These are phyloP conservation scores for Aurantiochytrium sp. DNA, from an alignment of 108 stramenopile genomes.

Conservation along the genomic window DNA sequence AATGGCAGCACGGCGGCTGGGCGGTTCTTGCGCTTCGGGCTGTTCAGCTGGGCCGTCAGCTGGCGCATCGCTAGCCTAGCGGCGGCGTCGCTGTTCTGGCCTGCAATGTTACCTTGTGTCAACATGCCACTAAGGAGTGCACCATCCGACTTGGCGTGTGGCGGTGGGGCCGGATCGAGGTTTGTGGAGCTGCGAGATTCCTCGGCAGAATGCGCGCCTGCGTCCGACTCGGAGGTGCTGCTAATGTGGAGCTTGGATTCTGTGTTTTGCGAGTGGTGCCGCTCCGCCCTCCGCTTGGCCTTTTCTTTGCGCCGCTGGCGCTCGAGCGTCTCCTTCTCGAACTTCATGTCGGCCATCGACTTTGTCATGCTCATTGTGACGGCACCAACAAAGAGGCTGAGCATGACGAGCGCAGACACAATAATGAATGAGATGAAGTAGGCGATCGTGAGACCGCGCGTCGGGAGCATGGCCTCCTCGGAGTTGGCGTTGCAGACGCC, in stretches of 20 bases:
- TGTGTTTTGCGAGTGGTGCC: not conserved
- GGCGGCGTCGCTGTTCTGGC: no score
- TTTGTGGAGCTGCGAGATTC: no score
- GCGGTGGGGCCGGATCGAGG: no score
- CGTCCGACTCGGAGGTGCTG: no score
- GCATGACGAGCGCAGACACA: slow-evolving; percentile 36
- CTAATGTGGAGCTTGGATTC: not conserved
- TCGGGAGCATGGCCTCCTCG: not conserved
- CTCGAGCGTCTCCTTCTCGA: slow-evolving; percentile 23
- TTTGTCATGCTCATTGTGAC: slow-evolving; percentile 44
- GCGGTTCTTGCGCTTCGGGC: no score
- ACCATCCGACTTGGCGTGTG: no score
- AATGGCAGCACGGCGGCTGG: no score
- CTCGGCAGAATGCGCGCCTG: no score
- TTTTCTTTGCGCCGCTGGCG: not conserved
- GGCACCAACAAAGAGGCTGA: slow-evolving; percentile 42
- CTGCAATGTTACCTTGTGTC: no score
- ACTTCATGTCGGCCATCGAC: slow-evolving; percentile 39
- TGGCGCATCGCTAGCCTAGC: no score
- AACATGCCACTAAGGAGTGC: no score
- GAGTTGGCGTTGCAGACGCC: not conserved
- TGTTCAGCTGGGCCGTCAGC: no score
- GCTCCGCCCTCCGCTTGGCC: not conserved
- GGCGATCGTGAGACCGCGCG: not conserved
- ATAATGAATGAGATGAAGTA: slow-evolving; percentile 39